Evolutionary conservation across 2,329 filamentous ascomycete genomes (phyloP).

Genomic region (Pseudopithomyces maydicus): DNA sequence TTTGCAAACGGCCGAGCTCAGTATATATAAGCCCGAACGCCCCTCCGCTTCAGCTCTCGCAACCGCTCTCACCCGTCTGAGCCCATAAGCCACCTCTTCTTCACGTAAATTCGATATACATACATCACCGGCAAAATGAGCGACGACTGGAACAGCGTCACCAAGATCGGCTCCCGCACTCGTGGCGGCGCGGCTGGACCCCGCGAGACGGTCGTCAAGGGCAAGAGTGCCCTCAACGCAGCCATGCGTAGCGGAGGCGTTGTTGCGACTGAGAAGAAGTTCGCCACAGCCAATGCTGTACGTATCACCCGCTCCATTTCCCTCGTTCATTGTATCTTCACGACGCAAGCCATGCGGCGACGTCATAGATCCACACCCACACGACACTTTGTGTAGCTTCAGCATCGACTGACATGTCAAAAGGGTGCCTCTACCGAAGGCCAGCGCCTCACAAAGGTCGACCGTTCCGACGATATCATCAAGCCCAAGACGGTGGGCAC

Average conservation of each 20-base stretch:
- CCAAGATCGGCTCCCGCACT: slow-evolving; percentile 91
- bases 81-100: slow-evolving; percentile 6
- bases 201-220: slow-evolving; percentile 88
- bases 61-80: slow-evolving; percentile 19
- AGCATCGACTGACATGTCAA: slow-evolving; percentile 13
- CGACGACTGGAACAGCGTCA: slow-evolving; percentile 84
- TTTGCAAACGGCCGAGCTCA: slow-evolving; percentile 12
- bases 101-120: slow-evolving; percentile 10
- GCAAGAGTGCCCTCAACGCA: slow-evolving; percentile 84
- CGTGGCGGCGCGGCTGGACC: slow-evolving; percentile 68
- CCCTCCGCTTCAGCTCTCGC: slow-evolving; percentile 7
- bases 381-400: background rate
- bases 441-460: slow-evolving; percentile 96
- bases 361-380: slow-evolving; percentile 6
- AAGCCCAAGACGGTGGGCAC: slow-evolving; percentile 87
- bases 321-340: background rate
- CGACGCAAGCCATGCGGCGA: background rate
- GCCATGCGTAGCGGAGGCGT: slow-evolving; percentile 80
- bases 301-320: slow-evolving; percentile 38
- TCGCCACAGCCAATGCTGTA: slow-evolving; percentile 76
- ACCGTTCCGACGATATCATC: slow-evolving; percentile 95
- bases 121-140: slow-evolving; percentile 57
- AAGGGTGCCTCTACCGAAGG: slow-evolving; percentile 67
- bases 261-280: slow-evolving; percentile 92
- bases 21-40: slow-evolving; percentile 8